Evolutionary conservation across 805 yeast species (phyloP).

Genomic region (Komagataella pastoris): DNA sequence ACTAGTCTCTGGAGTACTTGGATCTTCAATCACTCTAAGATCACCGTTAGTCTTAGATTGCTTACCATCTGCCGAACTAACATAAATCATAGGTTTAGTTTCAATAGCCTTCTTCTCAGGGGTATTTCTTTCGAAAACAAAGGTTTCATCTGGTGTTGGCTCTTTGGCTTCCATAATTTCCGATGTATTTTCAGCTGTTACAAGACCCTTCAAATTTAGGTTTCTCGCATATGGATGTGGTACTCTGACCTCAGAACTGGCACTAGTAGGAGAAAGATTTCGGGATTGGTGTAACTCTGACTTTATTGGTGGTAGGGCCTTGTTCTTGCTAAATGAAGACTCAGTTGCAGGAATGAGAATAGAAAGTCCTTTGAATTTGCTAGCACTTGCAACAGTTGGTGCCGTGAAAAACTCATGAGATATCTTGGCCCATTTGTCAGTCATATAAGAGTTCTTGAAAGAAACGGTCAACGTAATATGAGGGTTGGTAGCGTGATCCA

Average conservation of each 20-base stretch:
- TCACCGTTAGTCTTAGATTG: background rate
- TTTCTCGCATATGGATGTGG: background rate
- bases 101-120: background rate
- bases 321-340: background rate
- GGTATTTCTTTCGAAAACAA: background rate
- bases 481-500: background rate
- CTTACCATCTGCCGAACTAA: background rate
- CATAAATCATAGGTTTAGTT: background rate
- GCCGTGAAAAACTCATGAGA: slow-evolving; percentile 7
- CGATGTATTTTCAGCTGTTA: background rate
- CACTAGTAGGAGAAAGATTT: background rate
- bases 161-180: background rate
- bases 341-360: background rate
- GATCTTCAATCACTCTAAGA: background rate
- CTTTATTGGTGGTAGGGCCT: background rate
- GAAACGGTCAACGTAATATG: background rate
- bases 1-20: background rate
- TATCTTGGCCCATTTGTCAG: slow-evolving; percentile 2
- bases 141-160: background rate
- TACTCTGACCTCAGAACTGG: background rate
- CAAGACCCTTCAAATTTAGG: background rate
- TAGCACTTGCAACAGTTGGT: slow-evolving; percentile 6
- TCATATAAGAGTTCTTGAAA: background rate
- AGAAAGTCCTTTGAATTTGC: background rate
- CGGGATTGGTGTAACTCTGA: background rate